These are phyloP conservation scores for Cercospora sp. DNA, from an alignment of 2,329 filamentous ascomycete species.

Conservation along the genomic window DNA sequence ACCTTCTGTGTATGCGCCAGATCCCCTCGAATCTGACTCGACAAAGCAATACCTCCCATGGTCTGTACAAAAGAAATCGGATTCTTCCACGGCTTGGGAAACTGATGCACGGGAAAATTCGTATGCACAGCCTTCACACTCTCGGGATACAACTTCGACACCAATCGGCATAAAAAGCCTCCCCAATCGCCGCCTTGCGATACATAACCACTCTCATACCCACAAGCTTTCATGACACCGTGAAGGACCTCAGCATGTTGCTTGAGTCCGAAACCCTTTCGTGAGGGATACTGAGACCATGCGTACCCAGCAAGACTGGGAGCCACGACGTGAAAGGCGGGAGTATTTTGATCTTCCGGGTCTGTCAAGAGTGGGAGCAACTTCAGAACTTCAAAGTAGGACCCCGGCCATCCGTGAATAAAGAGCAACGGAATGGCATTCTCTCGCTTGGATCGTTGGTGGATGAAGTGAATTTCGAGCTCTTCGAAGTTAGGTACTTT, in stretches of 20 bases:
- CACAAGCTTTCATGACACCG: constrained; percentile 68
- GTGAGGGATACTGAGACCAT: constrained; percentile 42
- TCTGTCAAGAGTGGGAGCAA: constrained; percentile 54
- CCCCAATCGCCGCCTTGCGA: constrained; percentile 71
- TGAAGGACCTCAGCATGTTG: constrained; percentile 47
- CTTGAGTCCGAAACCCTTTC: constrained; percentile 29
- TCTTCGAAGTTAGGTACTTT: constrained; percentile 44
- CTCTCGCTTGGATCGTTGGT: constrained; percentile 54
- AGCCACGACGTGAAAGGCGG: constrained; percentile 51
- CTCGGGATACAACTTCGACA: constrained; percentile 58
- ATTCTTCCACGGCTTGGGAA: constrained; percentile 16
- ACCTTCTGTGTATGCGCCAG: constrained; percentile 15
- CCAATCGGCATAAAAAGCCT: constrained; percentile 61
- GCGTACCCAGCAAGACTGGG: constrained; percentile 51
- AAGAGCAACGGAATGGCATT: constrained; percentile 66
- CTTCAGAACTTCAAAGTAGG: constrained; percentile 66
- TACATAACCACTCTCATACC: constrained; percentile 59
- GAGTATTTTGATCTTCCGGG: constrained; percentile 29
- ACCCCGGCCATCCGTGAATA: constrained; percentile 69
- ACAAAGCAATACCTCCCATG: constrained; percentile 2
- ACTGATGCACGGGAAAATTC: constrained; percentile 49
- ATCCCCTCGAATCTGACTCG: neutral
- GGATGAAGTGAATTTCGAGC: constrained; percentile 65
- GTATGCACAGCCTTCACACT: constrained; percentile 60
- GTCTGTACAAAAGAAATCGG: constrained; percentile 6